These are phyloP conservation scores for Jasminum sambac DNA, from an alignment of 257 asterid genomes.

Conservation along the genomic window DNA sequence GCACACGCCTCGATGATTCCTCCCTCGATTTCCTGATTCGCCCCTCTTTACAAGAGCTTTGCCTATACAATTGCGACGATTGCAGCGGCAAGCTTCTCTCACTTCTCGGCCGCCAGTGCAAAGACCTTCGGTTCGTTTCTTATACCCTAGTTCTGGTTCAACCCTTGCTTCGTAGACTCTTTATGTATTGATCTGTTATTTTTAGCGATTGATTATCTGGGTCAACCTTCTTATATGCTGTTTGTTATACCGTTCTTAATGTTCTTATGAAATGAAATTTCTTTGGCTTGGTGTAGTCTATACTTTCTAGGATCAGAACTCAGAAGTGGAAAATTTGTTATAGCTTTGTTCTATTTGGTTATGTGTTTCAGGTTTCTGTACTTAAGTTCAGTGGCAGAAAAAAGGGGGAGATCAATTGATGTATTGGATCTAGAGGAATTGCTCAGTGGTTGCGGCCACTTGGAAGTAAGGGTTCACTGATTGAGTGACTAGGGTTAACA, in stretches of 20 bases:
- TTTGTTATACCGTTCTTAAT: slow-evolving; percentile 11
- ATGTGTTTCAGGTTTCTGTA: slow-evolving; percentile 70
- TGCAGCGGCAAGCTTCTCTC: slow-evolving; percentile 82
- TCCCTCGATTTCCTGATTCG: slow-evolving; percentile 56
- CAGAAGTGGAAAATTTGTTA: slow-evolving; percentile 25
- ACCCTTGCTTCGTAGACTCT: background rate
- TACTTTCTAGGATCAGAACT: slow-evolving; percentile 20
- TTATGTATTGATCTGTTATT: background rate
- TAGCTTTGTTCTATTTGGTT: slow-evolving; percentile 22
- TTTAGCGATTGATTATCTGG: background rate
- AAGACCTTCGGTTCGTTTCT: slow-evolving; percentile 65
- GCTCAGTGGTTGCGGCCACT: slow-evolving; percentile 81
- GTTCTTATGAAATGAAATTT: slow-evolving; percentile 2
- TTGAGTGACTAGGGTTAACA: slow-evolving; percentile 20
- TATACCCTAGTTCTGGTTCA: background rate
- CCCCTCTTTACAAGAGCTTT: slow-evolving; percentile 71
- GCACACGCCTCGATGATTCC: slow-evolving; percentile 82
- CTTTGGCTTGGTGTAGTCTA: background rate
- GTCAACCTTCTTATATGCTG: slow-evolving; percentile 18
- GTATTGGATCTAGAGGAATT: slow-evolving; percentile 83
- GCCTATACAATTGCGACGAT: slow-evolving; percentile 69
- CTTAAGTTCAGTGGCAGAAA: slow-evolving; percentile 89
- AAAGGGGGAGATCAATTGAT: slow-evolving; percentile 76
- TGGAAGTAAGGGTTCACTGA: slow-evolving; percentile 80
- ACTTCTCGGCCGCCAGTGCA: slow-evolving; percentile 64